Percentiles rank a stretch among this genome's conserved stretches.
phyloP scores from a whole-genome alignment of 768 basidiomycete species.

The Dioszegia hungarica region DNA sequence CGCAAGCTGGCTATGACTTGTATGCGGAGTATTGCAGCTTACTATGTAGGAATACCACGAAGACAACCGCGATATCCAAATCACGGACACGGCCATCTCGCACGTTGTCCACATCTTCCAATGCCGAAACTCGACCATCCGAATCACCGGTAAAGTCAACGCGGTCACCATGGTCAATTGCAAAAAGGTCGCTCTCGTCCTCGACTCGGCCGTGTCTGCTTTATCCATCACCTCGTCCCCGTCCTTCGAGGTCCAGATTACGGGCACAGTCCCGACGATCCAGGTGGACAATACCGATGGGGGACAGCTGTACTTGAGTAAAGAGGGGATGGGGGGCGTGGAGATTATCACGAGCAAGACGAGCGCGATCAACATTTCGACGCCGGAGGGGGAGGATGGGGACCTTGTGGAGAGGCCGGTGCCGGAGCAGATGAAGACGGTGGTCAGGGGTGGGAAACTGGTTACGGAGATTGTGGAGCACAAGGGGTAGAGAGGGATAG shows the following conservation, averaged over 20 bases:
- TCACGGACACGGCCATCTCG: slow-evolving; percentile 70
- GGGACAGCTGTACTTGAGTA: slow-evolving; percentile 89
- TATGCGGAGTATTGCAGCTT: neutral
- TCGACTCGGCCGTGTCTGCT: slow-evolving; percentile 88
- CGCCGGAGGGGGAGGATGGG: slow-evolving; percentile 89
- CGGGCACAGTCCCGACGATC: slow-evolving; percentile 82
- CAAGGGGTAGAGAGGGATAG: slow-evolving; percentile 28
- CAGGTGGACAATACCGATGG: slow-evolving; percentile 92
- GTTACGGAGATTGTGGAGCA: slow-evolving; percentile 89
- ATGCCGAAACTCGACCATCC: slow-evolving; percentile 77
- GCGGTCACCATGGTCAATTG: slow-evolving; percentile 84
- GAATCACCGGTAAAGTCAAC: slow-evolving; percentile 90
- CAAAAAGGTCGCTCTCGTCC: slow-evolving; percentile 75
- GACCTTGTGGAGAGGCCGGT: slow-evolving; percentile 82
- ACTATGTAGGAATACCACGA: slow-evolving; percentile 79
- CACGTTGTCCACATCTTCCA: slow-evolving; percentile 85
- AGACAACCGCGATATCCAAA: slow-evolving; percentile 60
- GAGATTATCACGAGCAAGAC: slow-evolving; percentile 95
- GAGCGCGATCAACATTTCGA: slow-evolving; percentile 80
- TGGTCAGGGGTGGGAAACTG: slow-evolving; percentile 72
- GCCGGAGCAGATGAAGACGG: slow-evolving; percentile 92
- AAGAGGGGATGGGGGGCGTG: slow-evolving; percentile 59
- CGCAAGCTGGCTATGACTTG: neutral
- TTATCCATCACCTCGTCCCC: slow-evolving; percentile 85
- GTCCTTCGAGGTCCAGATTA: slow-evolving; percentile 88